A percentile compares a stretch with the other conserved stretches of the same genome.
These are phyloP conservation scores for Actinomortierella wolfii DNA, from an alignment of 371 early-diverging fungal genomes.

Conservation along the genomic window DNA sequence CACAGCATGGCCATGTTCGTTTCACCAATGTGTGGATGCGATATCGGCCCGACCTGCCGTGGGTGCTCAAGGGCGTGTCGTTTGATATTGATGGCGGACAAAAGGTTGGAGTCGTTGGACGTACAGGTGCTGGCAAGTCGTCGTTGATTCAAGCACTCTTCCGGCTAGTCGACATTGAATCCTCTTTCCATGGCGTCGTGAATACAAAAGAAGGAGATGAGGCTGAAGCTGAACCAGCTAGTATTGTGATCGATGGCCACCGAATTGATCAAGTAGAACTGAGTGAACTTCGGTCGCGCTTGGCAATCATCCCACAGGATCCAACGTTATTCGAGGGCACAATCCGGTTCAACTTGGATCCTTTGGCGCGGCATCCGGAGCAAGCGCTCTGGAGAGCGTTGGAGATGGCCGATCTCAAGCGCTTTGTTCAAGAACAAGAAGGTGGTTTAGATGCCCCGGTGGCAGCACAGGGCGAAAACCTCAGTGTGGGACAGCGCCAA, in stretches of 20 bases:
- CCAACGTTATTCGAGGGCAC: conserved; percentile 85
- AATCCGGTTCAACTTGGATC: conserved; percentile 71
- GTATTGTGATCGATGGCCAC: no score
- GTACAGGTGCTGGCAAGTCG: conserved; percentile 95
- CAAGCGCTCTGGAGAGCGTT: conserved; percentile 64
- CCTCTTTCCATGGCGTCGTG: no score
- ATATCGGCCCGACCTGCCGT: conserved; percentile 59
- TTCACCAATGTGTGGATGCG: conserved; percentile 61
- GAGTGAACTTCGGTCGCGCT: no score
- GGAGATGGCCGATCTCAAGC: conserved; percentile 55
- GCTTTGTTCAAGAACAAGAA: conserved; percentile 49
- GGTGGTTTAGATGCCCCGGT: conserved; percentile 49
- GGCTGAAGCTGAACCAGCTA: no score
- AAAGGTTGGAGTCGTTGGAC: conserved; percentile 90
- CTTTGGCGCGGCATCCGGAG: conserved; percentile 61
- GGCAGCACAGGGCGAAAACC: conserved; percentile 55
- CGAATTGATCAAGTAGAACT: no score
- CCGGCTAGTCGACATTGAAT: no score
- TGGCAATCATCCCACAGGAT: conserved; percentile 96
- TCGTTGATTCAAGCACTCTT: conserved; percentile 88
- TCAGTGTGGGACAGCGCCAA: conserved; percentile 71
- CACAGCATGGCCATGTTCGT: conserved; percentile 57
- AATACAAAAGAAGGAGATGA: no score
- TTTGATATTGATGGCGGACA: conserved; percentile 69
- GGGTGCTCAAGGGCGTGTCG: conserved; percentile 61